Evolutionary conservation across 2,329 filamentous ascomycete genomes (phyloP).

Genomic region (Calonectria hongkongensis): DNA sequence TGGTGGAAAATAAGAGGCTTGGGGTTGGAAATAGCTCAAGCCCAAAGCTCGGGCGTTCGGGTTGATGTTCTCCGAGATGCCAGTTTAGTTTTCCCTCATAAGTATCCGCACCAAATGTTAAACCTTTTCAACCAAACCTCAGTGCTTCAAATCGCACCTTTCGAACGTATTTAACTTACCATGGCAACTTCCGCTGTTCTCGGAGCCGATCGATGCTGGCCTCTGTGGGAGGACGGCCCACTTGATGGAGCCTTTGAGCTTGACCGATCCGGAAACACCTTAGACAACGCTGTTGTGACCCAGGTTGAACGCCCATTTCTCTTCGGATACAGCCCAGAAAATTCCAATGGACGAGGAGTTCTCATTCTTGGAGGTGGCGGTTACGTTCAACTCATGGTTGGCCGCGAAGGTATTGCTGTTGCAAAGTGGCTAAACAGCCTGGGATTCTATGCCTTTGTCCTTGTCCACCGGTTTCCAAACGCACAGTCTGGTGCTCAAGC

Average conservation of each 20-base stretch:
- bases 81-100: conserved; percentile 6
- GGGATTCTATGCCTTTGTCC: conserved; percentile 52
- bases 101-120: conserved; percentile 35
- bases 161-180: not conserved
- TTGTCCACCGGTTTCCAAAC: conserved; percentile 50
- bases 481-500: conserved; percentile 41
- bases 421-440: conserved; percentile 50
- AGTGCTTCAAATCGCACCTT: not conserved
- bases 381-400: conserved; percentile 50
- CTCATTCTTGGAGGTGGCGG: conserved; percentile 48
- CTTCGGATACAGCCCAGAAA: conserved; percentile 45
- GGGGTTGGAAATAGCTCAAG: not conserved
- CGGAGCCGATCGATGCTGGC: conserved; percentile 45
- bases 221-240: conserved; percentile 38
- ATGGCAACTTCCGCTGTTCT: conserved; percentile 28
- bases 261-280: conserved; percentile 20
- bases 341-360: conserved; percentile 45
- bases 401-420: conserved; percentile 46
- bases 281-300: conserved; percentile 45
- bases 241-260: conserved; percentile 47
- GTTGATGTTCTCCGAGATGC: conserved; percentile 47
- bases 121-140: not conserved
- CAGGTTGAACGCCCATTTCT: conserved; percentile 44
- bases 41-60: conserved; percentile 42
- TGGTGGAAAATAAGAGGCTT: not conserved